phyloP scores from a whole-genome alignment of 306 rosid genomes.

The Quercus rubra region DNA sequence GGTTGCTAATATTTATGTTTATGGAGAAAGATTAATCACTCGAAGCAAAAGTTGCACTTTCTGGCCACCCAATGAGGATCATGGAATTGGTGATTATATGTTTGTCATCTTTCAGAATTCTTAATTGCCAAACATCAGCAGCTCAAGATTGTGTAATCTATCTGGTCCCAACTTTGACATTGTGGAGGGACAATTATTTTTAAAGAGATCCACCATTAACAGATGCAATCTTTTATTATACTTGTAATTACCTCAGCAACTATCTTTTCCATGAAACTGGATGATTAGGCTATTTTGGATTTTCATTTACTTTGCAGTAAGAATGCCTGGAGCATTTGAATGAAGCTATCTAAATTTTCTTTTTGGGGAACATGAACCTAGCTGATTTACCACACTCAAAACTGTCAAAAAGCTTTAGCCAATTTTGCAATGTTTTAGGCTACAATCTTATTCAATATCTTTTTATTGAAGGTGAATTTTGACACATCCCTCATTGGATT shows the following conservation, averaged over 20 bases:
- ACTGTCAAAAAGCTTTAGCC: too few species aligned
- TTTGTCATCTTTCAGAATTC: neutral
- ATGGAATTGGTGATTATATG: constrained; percentile 3
- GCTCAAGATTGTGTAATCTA: constrained; percentile 18
- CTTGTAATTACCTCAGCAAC: constrained; percentile 4
- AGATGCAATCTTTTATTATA: constrained; percentile 16
- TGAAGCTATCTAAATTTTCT: neutral
- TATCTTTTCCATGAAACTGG: constrained; percentile 23
- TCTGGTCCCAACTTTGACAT: constrained; percentile 18
- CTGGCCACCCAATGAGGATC: constrained; percentile 18
- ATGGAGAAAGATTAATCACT: constrained; percentile 24
- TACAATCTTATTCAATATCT: too few species aligned
- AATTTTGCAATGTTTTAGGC: too few species aligned
- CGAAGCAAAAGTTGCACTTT: constrained; percentile 23
- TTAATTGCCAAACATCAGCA: constrained; percentile 13
- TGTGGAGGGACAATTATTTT: constrained; percentile 16
- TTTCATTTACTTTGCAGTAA: neutral
- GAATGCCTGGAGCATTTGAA: neutral
- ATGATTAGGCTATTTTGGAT: constrained; percentile 17
- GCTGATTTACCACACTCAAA: too few species aligned
- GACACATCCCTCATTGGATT: fast-evolving
- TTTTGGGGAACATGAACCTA: neutral
- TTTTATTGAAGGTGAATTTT: too few species aligned
- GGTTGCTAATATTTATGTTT: constrained; percentile 30
- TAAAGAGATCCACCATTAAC: constrained; percentile 1